phyloP scores from a whole-genome alignment of 768 basidiomycete species.

The Kwoniella pini region DNA sequence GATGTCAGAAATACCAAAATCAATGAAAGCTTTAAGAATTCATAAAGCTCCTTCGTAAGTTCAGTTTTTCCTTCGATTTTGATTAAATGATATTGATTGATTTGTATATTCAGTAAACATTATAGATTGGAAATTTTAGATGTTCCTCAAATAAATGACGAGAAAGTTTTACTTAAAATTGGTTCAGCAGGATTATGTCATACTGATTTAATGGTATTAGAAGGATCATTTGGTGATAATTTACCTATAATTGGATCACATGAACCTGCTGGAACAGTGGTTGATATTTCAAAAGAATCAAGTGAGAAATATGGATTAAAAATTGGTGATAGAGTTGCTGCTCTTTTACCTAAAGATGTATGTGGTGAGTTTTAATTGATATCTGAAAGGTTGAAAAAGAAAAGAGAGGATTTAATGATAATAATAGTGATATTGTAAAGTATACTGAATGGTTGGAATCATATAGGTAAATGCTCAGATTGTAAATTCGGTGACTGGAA shows the following conservation, averaged over 20 bases:
- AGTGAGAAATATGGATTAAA: slow-evolving; percentile 3
- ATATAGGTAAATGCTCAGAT: slow-evolving; percentile 17
- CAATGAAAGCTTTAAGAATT: slow-evolving; percentile 16
- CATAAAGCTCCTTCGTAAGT: slow-evolving; percentile 4
- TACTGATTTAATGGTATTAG: slow-evolving; percentile 22
- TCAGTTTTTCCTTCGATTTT: no score
- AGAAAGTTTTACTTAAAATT: slow-evolving; percentile 23
- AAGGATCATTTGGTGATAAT: slow-evolving; percentile 5
- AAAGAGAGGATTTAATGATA: neutral
- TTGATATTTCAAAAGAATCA: slow-evolving; percentile 9
- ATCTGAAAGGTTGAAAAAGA: no score
- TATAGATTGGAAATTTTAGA: slow-evolving; percentile 22
- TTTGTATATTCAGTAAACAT: neutral
- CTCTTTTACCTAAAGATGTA: slow-evolving; percentile 7
- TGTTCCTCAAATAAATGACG: slow-evolving; percentile 9
- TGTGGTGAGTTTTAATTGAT: slow-evolving; percentile 12
- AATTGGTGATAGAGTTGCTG: slow-evolving; percentile 15
- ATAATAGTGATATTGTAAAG: neutral
- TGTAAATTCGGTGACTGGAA: slow-evolving; percentile 18
- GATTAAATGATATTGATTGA: no score
- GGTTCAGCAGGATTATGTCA: slow-evolving; percentile 33
- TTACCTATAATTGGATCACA: slow-evolving; percentile 26
- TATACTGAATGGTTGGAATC: neutral
- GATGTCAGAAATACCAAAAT: slow-evolving; percentile 1
- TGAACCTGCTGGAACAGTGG: slow-evolving; percentile 32